These are phyloP conservation scores for Sugiyamaella boreocaroliniensis DNA, from an alignment of 805 yeast species.

Conservation along the genomic window DNA sequence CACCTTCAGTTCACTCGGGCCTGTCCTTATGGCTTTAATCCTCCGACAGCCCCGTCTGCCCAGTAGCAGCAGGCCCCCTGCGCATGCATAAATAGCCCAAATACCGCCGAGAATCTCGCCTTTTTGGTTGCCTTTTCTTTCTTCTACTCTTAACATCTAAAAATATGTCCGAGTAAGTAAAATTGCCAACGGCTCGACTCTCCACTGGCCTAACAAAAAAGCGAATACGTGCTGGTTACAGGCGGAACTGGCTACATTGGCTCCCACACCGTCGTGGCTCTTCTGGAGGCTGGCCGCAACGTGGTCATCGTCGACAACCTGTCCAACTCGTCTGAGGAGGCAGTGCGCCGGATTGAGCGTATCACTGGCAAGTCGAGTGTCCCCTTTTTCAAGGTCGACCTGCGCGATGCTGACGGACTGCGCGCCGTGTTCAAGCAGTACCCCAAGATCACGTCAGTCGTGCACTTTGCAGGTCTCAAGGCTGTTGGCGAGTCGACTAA, in stretches of 20 bases:
- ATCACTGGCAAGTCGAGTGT: slow-evolving; percentile 39
- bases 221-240: slow-evolving; percentile 54
- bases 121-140: neutral
- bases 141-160: neutral
- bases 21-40: too few relatives aligned
- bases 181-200: too few relatives aligned
- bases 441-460: slow-evolving; percentile 47
- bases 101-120: slow-evolving; percentile 1
- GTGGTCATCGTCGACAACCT: slow-evolving; percentile 71
- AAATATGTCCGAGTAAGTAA: neutral
- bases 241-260: slow-evolving; percentile 90
- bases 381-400: slow-evolving; percentile 53
- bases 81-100: neutral
- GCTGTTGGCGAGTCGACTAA: slow-evolving; percentile 74
- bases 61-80: neutral
- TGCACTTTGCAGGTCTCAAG: slow-evolving; percentile 78
- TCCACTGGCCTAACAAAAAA: neutral
- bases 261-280: slow-evolving; percentile 65
- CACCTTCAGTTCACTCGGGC: too few relatives aligned
- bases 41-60: neutral
- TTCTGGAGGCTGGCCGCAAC: slow-evolving; percentile 53
- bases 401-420: slow-evolving; percentile 46
- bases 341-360: slow-evolving; percentile 55
- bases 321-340: slow-evolving; percentile 58
- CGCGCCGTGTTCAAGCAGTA: slow-evolving; percentile 42